Conservation (phyloP, 1,284 basidiomycete genomes). For the Rhizoctonia solani region DNA sequence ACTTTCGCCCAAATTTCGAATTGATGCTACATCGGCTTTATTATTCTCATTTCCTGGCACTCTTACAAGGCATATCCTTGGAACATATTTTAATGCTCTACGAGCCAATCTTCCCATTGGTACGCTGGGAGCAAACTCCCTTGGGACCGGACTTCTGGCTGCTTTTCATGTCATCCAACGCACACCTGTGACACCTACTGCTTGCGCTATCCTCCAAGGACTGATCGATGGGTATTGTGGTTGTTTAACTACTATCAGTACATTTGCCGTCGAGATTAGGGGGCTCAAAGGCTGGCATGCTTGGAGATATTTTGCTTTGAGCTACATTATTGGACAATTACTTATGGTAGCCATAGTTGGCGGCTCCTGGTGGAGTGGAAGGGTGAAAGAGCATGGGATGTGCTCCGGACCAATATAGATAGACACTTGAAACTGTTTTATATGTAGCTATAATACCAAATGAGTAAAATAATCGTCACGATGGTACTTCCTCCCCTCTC, state of each 20-base stretch:
- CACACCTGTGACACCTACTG: constrained; percentile 47
- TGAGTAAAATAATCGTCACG: too few species aligned
- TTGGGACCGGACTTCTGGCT: constrained; percentile 78
- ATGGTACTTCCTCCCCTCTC: too few species aligned
- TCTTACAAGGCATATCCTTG: constrained; percentile 80
- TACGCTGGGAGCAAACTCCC: constrained; percentile 84
- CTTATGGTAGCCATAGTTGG: constrained; percentile 79
- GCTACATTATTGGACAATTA: constrained; percentile 72
- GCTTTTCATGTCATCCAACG: constrained; percentile 73
- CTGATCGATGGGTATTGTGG: constrained; percentile 93
- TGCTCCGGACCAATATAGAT: constrained; percentile 48
- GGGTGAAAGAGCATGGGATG: constrained; percentile 46
- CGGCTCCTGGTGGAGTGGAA: constrained; percentile 62
- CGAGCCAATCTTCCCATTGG: constrained; percentile 76
- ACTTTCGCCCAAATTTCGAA: constrained; percentile 70
- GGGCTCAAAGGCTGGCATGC: constrained; percentile 61
- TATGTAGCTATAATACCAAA: background rate
- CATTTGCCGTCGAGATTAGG: constrained; percentile 82
- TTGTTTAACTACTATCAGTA: constrained; percentile 92
- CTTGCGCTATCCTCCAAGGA: constrained; percentile 77
- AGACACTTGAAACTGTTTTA: background rate
- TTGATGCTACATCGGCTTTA: constrained; percentile 83
- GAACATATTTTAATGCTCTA: constrained; percentile 70
- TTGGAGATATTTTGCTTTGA: constrained; percentile 69
- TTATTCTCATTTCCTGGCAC: constrained; percentile 90